Base-by-base conservation (phyloP, 176 grass and related monocot genomes). In the Bromus sterilis region DNA sequence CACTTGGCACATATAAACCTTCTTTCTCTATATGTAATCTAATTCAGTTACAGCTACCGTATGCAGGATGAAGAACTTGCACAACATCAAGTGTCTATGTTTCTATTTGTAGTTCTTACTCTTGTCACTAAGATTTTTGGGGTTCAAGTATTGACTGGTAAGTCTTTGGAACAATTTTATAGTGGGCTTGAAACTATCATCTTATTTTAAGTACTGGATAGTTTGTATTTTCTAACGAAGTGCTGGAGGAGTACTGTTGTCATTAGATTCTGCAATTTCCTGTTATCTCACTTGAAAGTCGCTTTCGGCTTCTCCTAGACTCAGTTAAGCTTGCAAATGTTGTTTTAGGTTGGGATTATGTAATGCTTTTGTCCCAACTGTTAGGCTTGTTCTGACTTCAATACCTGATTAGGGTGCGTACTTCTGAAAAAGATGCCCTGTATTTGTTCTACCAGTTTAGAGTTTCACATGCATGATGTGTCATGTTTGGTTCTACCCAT, bases 41-140 rank as follows among this genome's bases (percentile, higher is more conserved):
- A 73, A 80, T 63, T 73, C 23, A 74, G 3, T 32, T 59, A 39
- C 31, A 65, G 71, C 81, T 80, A 80, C 60, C 64, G 34, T 84
- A 25, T 63, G 70, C 82, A 98, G 95, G 93, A 98, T 78, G 79
- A 87, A 88, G 82, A 84, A 61, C 84, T 95, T 79, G 90, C 84
- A 56, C 92, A 93, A 4, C 95, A 93, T 91, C 95, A 95, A 85
- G 94, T 98, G 68, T 98, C 92, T 67, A 95, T 86, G 86, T 24
- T 98, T 76, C 76, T 98, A 26, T 95, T 95, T 89, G 28, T 95
- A 57, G 92, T 86, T 79, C 88, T 98, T 80, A 55, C 90, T 81
- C 93, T 85, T 78, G 95, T 98, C 83, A 95, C 92, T 39, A 94
- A 88, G 86, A 71, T 98, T 28, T 76, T 91, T 23, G 92, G 95